Evolutionary conservation across 257 asterid genomes (phyloP), one percentile per base, ranked within the genome.

Genomic region (Nicotiana tomentosiformis): DNA sequence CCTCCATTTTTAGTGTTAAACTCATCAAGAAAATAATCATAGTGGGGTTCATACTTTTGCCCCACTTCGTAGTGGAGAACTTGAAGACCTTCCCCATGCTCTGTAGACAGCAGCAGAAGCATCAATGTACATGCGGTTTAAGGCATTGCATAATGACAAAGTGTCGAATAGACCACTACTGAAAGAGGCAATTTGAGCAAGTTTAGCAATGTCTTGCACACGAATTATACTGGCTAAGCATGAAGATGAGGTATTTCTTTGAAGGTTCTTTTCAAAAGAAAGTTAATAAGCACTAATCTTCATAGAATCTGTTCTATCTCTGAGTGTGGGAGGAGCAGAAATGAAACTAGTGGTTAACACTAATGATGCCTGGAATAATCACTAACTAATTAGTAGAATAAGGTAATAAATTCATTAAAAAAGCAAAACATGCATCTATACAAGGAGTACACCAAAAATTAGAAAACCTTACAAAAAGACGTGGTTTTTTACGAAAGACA

Each of bases 31-130:
- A 96, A 96, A 90, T 96, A 96, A 89, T 96, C 99, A 67, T 88
- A 93, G 83, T 96, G 99, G 64, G 98, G 97, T 87, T 94, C 98
- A 81, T 94, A 96, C 86, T 93, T 94, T 84, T 96, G 99, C 77
- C 98, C 99, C 35, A 90, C 98, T 88, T 96, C 99, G 65, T 96
- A 96, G 85, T 96, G 99, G 86, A 96, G 97, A 85, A 94, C 29
- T 87, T 94, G 99, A 66, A 96, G 98, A 83, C 98, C 98, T 87
- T 96, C 97, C 2, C 99, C 99, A 39, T 96, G 91, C 82, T 96
- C 99, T 96, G 94, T 80, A 70, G 23, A 86, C 85, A 61, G 70
- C 66, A 84, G 72, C 77, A 82, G 39, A 81, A 30, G 9, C 37
- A 81, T 49, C 82, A 51, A 83, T 86, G 65, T 58, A 72, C 76